Conservation (phyloP, 2,329 filamentous ascomycete genomes). For the Exophiala oligosperma region DNA sequence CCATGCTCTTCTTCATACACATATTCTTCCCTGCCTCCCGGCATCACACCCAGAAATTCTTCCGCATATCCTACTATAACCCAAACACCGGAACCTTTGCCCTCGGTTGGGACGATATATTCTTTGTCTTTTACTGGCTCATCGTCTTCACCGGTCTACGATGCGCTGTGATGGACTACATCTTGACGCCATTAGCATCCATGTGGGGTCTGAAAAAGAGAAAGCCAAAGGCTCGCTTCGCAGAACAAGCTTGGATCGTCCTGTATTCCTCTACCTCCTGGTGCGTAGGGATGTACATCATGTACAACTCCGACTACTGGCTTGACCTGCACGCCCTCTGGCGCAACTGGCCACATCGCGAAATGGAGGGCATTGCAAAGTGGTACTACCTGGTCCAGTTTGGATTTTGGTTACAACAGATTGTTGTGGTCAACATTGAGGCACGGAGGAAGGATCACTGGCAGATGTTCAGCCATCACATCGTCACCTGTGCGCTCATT, state of each 20-base stretch:
- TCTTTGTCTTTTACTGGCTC: conserved; percentile 75
- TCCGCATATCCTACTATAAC: conserved; percentile 82
- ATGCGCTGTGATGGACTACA: conserved; percentile 81
- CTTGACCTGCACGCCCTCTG: conserved; percentile 76
- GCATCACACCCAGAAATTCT: conserved; percentile 80
- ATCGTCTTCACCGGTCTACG: conserved; percentile 84
- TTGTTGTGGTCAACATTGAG: conserved; percentile 92
- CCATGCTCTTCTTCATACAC: conserved; percentile 80
- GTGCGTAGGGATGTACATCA: conserved; percentile 81
- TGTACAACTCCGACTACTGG: conserved; percentile 75
- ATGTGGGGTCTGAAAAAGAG: conserved; percentile 68
- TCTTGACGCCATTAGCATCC: conserved; percentile 75
- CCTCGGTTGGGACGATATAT: conserved; percentile 75
- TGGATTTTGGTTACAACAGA: conserved; percentile 91
- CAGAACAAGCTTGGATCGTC: conserved; percentile 90
- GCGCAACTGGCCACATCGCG: conserved; percentile 78
- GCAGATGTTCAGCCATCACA: conserved; percentile 94
- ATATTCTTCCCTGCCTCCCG: conserved; percentile 78
- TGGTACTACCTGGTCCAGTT: conserved; percentile 88
- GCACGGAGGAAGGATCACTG: conserved; percentile 90
- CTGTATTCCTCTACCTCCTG: conserved; percentile 82
- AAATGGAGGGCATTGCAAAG: conserved; percentile 74
- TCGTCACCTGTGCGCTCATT: conserved; percentile 82
- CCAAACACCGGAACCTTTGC: conserved; percentile 67
- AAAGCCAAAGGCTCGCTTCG: conserved; percentile 80